A percentile compares a stretch with the other conserved stretches of the same genome.
Conservation (phyloP, 2,329 filamentous ascomycete species). For the Hypoxylon sp. region DNA sequence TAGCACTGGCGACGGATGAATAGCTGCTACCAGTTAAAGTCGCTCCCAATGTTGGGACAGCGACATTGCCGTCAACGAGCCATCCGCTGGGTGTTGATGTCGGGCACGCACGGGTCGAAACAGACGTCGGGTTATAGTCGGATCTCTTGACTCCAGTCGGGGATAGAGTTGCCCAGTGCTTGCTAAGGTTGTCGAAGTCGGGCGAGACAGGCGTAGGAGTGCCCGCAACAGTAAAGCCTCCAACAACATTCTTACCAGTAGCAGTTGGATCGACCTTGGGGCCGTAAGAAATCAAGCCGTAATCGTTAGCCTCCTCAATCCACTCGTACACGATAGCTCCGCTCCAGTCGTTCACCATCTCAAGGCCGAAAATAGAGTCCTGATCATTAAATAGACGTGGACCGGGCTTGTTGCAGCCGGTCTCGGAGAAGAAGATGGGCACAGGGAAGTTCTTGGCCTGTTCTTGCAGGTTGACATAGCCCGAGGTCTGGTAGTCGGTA, state of each 20-base stretch:
- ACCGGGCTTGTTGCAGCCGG: constrained; percentile 79
- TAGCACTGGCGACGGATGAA: constrained; percentile 53
- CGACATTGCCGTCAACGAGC: constrained; percentile 78
- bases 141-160: constrained; percentile 78
- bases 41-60: constrained; percentile 78
- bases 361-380: constrained; percentile 78
- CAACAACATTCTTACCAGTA: constrained; percentile 70
- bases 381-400: constrained; percentile 80
- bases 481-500: constrained; percentile 71
- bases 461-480: constrained; percentile 77
- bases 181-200: constrained; percentile 84
- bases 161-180: constrained; percentile 79
- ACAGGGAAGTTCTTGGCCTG: constrained; percentile 80
- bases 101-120: constrained; percentile 79
- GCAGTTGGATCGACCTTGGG: constrained; percentile 66
- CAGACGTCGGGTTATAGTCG: constrained; percentile 73
- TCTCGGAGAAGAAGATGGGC: constrained; percentile 93
- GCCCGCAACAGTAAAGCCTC: constrained; percentile 78
- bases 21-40: constrained; percentile 56
- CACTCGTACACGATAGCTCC: constrained; percentile 91
- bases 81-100: constrained; percentile 77
- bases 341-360: constrained; percentile 80
- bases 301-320: constrained; percentile 87
- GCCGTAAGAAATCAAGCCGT: constrained; percentile 85
- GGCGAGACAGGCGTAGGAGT: constrained; percentile 80